Evolutionary conservation across 305 asterid species (phyloP).

Genomic region (Fraxinus sp.): DNA sequence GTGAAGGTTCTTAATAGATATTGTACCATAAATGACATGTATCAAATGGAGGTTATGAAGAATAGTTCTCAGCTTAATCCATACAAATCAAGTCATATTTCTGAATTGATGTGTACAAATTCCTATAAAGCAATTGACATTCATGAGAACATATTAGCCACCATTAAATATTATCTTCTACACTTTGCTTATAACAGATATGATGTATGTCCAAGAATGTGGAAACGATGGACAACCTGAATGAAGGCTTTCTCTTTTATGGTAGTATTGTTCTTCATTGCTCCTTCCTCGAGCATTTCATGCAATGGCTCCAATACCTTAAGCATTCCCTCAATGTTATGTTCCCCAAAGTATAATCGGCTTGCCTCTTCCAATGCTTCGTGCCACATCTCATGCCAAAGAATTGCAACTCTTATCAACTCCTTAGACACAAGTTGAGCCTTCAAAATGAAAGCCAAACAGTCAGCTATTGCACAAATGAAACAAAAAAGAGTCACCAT

Average conservation of each 20-base stretch:
- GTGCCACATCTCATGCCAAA: slow-evolving; percentile 99
- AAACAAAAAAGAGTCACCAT: slow-evolving; percentile 13
- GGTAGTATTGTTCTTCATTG: slow-evolving; percentile 73
- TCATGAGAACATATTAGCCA: slow-evolving; percentile 15
- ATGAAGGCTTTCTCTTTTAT: slow-evolving; percentile 87
- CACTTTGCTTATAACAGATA: neutral
- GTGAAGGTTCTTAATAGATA: slow-evolving; percentile 18
- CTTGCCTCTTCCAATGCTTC: slow-evolving; percentile 99
- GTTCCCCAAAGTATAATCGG: slow-evolving; percentile 97
- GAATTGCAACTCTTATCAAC: slow-evolving; percentile 97
- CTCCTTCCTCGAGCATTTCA: slow-evolving; percentile 96
- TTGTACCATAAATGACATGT: slow-evolving; percentile 7
- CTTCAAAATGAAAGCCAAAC: slow-evolving; percentile 42
- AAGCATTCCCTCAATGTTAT: slow-evolving; percentile 96
- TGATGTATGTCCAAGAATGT: neutral
- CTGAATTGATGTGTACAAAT: neutral
- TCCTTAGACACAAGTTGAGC: slow-evolving; percentile 98
- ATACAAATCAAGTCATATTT: slow-evolving; percentile 4
- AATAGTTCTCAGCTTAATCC: slow-evolving; percentile 1
- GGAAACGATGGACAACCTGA: slow-evolving; percentile 54
- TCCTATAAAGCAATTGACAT: neutral
- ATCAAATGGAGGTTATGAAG: slow-evolving; percentile 10
- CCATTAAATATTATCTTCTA: neutral
- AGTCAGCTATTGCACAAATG: slow-evolving; percentile 29
- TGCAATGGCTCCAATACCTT: slow-evolving; percentile 95